Base-by-base conservation (phyloP, 2,329 filamentous ascomycete species). In the Penicillium sp. region DNA sequence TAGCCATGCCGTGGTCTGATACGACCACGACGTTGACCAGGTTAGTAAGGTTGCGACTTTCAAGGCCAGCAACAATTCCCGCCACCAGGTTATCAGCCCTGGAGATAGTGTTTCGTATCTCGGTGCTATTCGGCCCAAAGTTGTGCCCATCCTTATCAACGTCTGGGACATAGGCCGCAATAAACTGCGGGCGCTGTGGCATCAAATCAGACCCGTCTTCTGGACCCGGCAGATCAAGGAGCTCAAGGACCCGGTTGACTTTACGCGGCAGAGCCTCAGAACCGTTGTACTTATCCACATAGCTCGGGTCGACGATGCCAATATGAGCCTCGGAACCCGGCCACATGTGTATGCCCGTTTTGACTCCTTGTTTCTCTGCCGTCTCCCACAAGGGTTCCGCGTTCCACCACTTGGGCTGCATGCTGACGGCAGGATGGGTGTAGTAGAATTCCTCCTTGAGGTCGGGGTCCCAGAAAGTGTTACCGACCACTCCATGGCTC, bases 1-100 rank as follows among this genome's bases (percentile, higher is more conserved):
- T 96, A 1, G 95, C 95, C 95, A 99, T 99, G 52, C 95, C 95
- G 73, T 99, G 95, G 73, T 99, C 95, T 0, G 92, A 97, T 2
- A 99, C 94, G n/a, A 99, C 84, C 36, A 99, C 87, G 7, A 99
- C 84, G 66, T 99, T 99, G 71, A 98, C 91, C 60, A 99, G 90
- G 19, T 89, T 73, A 0, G 92, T 96, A 52, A 99, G 78, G 72
- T 98, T 97, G 50, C 95, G 87, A 49, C 84, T 78, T 61, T 93
- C 85, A 0, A 99, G 81, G 0, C 93, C 93, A 1, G 81, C 75
- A 69, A 98, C 89, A 1, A 99, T 78, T 22, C 84, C 75, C 31
- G 87, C 89, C 27, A 99, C 80, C 91, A 98, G 96, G 2, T 76
- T 78, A 73, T 99, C 95, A 1, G 91, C 93, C n/a, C 85, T 78